These are phyloP conservation scores for Aureobasidium pullulans DNA, from an alignment of 2,329 filamentous ascomycete genomes.

Conservation along the genomic window DNA sequence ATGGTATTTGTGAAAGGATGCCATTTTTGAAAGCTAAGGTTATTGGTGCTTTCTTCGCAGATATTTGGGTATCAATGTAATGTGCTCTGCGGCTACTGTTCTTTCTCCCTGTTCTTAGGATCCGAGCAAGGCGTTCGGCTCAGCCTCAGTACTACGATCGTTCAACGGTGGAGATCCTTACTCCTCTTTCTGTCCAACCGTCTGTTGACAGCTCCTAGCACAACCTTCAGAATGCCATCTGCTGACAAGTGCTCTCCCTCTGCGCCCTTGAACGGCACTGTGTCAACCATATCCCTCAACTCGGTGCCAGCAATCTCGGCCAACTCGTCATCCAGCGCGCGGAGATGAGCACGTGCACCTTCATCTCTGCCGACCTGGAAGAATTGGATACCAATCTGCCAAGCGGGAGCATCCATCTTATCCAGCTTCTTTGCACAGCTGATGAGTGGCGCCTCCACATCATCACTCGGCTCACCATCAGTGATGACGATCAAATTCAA, in stretches of 20 bases:
- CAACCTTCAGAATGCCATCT: conserved; percentile 70
- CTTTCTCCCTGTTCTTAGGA: too few species aligned
- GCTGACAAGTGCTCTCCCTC: conserved; percentile 52
- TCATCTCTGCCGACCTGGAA: conserved; percentile 81
- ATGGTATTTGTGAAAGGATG: too few species aligned
- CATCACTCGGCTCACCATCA: conserved; percentile 74
- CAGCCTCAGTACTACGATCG: too few species aligned
- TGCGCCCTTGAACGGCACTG: conserved; percentile 62
- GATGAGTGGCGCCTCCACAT: conserved; percentile 65
- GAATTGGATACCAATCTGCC: conserved; percentile 90
- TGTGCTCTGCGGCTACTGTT: too few species aligned
- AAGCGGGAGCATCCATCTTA: conserved; percentile 58
- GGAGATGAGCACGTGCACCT: conserved; percentile 56
- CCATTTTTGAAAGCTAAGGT: too few species aligned
- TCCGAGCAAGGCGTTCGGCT: too few species aligned
- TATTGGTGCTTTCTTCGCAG: too few species aligned
- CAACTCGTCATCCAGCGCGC: conserved; percentile 68
- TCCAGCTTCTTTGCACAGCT: conserved; percentile 64
- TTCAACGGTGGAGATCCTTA: conserved; percentile 21
- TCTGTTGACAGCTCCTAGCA: conserved; percentile 69
- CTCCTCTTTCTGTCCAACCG: conserved; percentile 49
- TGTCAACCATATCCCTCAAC: conserved; percentile 86
- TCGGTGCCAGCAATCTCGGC: conserved; percentile 44
- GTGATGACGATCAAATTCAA: conserved; percentile 92
- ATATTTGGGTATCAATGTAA: too few species aligned